These are phyloP conservation scores for Coemansia sp. DNA, from an alignment of 192 early-diverging fungal genomes.

Conservation along the genomic window DNA sequence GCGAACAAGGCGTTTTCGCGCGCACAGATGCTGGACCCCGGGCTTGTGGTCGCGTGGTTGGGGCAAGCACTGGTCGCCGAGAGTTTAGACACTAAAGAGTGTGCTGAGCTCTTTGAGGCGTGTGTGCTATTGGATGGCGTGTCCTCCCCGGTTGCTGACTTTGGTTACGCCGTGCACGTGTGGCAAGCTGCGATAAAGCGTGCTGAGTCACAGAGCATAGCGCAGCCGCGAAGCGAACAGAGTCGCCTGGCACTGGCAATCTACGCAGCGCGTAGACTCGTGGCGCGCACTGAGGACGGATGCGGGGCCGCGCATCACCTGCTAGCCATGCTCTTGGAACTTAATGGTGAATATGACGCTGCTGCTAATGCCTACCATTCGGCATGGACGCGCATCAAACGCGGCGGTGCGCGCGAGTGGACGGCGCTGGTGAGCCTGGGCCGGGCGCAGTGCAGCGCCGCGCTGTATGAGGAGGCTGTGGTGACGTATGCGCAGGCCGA, in stretches of 20 bases:
- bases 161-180: conserved; percentile 59
- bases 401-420: conserved; percentile 39
- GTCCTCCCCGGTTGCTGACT: conserved; percentile 62
- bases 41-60: conserved; percentile 72
- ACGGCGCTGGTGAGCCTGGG: conserved; percentile 64
- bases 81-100: conserved; percentile 51
- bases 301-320: conserved; percentile 41
- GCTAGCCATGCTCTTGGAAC: conserved; percentile 74
- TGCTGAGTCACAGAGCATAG: conserved; percentile 8
- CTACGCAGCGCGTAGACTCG: conserved; percentile 35
- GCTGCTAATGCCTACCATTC: conserved; percentile 68
- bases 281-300: conserved; percentile 26
- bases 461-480: conserved; percentile 61
- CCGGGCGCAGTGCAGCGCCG: conserved; percentile 64
- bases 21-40: conserved; percentile 75
- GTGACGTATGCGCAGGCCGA: conserved; percentile 51
- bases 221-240: conserved; percentile 38
- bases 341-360: conserved; percentile 63
- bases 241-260: conserved; percentile 39
- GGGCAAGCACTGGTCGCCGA: conserved; percentile 82
- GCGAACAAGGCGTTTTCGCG: conserved; percentile 68
- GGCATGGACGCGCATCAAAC: conserved; percentile 18
- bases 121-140: conserved; percentile 68
- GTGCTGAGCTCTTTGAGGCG: conserved; percentile 72
- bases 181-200: conserved; percentile 19